Conservation (phyloP, 306 rosid genomes). For the Lotus japonicus region DNA sequence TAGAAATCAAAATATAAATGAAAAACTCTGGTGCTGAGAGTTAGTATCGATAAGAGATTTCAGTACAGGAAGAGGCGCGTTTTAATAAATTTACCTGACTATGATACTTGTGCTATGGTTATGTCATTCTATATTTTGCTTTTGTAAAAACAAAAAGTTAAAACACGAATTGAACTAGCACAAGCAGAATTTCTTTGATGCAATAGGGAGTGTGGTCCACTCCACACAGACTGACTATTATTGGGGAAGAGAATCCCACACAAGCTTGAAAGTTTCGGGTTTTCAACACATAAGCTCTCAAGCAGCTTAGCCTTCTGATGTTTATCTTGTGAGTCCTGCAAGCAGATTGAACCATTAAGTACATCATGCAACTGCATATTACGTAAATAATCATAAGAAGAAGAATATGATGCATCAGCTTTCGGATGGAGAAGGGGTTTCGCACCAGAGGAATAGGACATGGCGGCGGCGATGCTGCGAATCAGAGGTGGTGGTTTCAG, state of each 20-base stretch:
- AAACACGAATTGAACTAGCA: constrained; percentile 50
- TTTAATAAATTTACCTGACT: too few relatives aligned
- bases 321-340: constrained; percentile 52
- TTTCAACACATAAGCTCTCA: constrained; percentile 35
- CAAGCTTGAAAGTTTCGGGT: constrained; percentile 59
- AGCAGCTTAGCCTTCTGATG: constrained; percentile 38
- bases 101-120: too few relatives aligned
- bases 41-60: too few relatives aligned
- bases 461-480: too few relatives aligned
- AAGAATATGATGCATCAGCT: too few relatives aligned
- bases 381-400: neutral
- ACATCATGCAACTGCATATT: constrained; percentile 5
- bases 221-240: constrained; percentile 58
- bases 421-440: too few relatives aligned
- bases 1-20: too few relatives aligned
- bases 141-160: constrained; percentile 13
- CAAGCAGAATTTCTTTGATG: constrained; percentile 27
- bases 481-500: too few relatives aligned
- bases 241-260: constrained; percentile 73
- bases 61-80: too few relatives aligned
- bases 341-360: constrained; percentile 17
- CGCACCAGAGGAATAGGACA: too few relatives aligned
- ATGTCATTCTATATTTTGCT: too few relatives aligned
- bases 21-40: too few relatives aligned
- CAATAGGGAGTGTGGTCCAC: constrained; percentile 68